Conservation (phyloP, 305 asterid species). For the Fraxinus albicans region DNA sequence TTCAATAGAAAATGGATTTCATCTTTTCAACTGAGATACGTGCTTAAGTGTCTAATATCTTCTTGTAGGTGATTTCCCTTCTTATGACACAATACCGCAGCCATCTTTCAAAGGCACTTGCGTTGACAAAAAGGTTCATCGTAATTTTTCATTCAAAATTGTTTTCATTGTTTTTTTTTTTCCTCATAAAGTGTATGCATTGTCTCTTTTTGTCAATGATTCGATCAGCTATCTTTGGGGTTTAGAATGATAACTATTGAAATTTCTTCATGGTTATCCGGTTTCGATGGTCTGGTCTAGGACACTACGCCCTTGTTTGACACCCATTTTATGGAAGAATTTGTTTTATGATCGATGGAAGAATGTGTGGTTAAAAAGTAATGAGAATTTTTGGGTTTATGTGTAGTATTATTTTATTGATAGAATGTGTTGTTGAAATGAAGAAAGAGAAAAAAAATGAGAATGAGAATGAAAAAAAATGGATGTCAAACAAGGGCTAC, state of each 20-base stretch:
- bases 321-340: too few relatives aligned
- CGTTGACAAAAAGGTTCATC: slow-evolving; percentile 79
- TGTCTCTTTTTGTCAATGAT: slow-evolving; percentile 11
- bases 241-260: neutral
- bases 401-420: too few relatives aligned
- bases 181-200: slow-evolving; percentile 8
- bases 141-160: slow-evolving; percentile 10
- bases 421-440: too few relatives aligned
- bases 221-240: slow-evolving; percentile 6
- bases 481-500: neutral
- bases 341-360: too few relatives aligned
- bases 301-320: neutral
- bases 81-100: slow-evolving; percentile 80
- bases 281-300: neutral
- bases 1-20: slow-evolving; percentile 10
- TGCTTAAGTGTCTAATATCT: slow-evolving; percentile 20
- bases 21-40: slow-evolving; percentile 17
- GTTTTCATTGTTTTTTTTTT: neutral
- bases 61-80: slow-evolving; percentile 75
- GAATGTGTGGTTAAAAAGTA: too few relatives aligned
- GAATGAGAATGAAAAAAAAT: too few relatives aligned
- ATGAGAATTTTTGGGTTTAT: too few relatives aligned
- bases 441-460: too few relatives aligned
- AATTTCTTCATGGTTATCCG: slow-evolving; percentile 9
- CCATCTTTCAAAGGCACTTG: slow-evolving; percentile 90